These are phyloP conservation scores for Cytospora piceae DNA, from an alignment of 2,329 filamentous ascomycete species.

Conservation along the genomic window DNA sequence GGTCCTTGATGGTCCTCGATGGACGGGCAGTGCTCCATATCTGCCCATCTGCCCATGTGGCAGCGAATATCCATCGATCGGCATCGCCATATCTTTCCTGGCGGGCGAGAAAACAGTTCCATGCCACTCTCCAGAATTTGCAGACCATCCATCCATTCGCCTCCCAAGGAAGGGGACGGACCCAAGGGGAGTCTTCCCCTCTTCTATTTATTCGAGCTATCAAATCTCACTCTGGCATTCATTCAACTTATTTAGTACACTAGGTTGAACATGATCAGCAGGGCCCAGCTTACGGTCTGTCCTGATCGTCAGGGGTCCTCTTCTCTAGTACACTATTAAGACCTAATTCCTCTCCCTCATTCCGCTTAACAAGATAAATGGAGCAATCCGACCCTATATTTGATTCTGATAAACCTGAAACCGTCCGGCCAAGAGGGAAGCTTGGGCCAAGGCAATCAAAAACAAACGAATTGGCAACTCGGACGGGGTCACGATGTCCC, in stretches of 20 bases:
- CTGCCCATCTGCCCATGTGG: too few species aligned
- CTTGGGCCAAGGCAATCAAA: background rate
- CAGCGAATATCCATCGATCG: too few species aligned
- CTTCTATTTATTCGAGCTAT: background rate
- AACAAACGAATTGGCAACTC: background rate
- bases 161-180: too few species aligned
- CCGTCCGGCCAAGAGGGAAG: conserved; percentile 5
- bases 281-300: background rate
- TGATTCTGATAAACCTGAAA: conserved; percentile 24
- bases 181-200: background rate
- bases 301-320: conserved; percentile 6
- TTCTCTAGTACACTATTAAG: too few species aligned
- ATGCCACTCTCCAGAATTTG: too few species aligned
- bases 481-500: conserved; percentile 1
- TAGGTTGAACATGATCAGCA: too few species aligned
- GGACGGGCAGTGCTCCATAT: too few species aligned
- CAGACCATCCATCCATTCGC: too few species aligned
- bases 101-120: too few species aligned
- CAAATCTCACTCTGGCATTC: background rate
- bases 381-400: conserved; percentile 20
- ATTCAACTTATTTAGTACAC: too few species aligned
- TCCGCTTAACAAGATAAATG: conserved; percentile 4
- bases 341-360: background rate
- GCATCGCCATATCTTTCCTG: too few species aligned
- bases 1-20: too few species aligned